Evolutionary conservation across 805 yeast genomes (phyloP), one percentile per base, ranked within the genome.

Genomic region (Saccharomycopsis capsularis): DNA sequence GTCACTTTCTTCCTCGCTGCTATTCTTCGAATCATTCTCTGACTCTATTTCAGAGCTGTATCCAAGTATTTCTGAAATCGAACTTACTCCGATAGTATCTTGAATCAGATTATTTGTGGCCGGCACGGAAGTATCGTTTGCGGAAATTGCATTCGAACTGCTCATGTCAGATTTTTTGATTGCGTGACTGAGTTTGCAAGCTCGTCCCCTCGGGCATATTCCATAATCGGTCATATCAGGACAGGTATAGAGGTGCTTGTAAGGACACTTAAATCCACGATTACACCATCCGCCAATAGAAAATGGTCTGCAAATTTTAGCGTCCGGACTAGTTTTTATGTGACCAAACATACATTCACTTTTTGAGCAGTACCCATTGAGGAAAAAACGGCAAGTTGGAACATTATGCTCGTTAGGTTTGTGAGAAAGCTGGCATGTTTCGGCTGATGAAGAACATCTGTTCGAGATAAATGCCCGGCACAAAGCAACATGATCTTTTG

Each of bases 281-380:
- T 68, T 74, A 62, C 95, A 86, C 65, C 75, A 83, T 1, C 90
- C 89, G 16, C 76, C 76, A 30, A 80, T 57, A 3, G 90, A 74
- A 66, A 85, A 86, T 25, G 75, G 79, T 21, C 86, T 68, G 59
- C 95, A 85, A 0, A 78, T 68, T 59, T 69, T 64, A 3, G 79
- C 64, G 25, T 68, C 71, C 40, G 61, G 57, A 24, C 55, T 62
- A 35, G 70, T 76, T 46, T 57, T 57, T 66, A 69, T 73, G 63
- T 73, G 85, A 30, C 69, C 66, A 57, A 60, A 87, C 57, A 63
- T 66, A 62, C 86, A 80, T 3, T 59, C 56, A 19, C 42, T 55
- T 51, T 77, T 78, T 1, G 67, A 63, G 59, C 86, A 80, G 13
- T 61, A 51, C 1, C 75, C 77, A 3, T 57, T 57, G 41, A 74